These are phyloP conservation scores for Lagenidium giganteum DNA, from an alignment of 352 stramenopile genomes.

Conservation along the genomic window DNA sequence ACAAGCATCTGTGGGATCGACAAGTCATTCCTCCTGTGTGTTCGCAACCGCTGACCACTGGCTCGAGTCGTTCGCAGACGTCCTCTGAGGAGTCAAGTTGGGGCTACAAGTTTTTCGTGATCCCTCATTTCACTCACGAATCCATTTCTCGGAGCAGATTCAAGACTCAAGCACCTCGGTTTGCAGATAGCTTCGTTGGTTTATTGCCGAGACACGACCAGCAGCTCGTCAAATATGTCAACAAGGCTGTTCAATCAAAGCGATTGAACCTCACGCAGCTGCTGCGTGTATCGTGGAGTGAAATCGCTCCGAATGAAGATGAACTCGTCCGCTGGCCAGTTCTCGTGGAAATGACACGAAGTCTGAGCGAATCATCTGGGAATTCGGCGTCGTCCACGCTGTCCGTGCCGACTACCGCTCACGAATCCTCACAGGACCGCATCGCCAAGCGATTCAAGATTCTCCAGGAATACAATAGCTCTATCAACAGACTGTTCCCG, in stretches of 20 bases:
- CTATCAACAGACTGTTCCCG: conserved; percentile 52
- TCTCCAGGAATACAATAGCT: conserved; percentile 70
- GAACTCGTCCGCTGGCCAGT: conserved; percentile 69
- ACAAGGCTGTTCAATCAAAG: conserved; percentile 47
- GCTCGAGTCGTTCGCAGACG: no score
- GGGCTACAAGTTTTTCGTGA: conserved; percentile 73
- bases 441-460: conserved; percentile 61
- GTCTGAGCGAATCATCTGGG: no score
- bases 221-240: conserved; percentile 73
- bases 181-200: conserved; percentile 12
- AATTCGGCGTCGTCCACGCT: no score
- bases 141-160: conserved; percentile 53
- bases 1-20: no score
- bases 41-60: no score
- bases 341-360: conserved; percentile 52
- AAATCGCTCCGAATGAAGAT: conserved; percentile 50
- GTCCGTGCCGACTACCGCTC: no score
- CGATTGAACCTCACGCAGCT: conserved; percentile 43
- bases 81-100: conserved; percentile 24
- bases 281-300: conserved; percentile 46
- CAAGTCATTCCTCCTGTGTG: no score
- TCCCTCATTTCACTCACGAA: conserved; percentile 52
- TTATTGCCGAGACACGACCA: conserved; percentile 39
- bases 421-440: conserved; percentile 23
- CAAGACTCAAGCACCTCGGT: conserved; percentile 22